Percentiles rank a stretch among this genome's conserved stretches.
These are phyloP conservation scores for Zopfia rhizophila DNA, from an alignment of 2,329 filamentous ascomycete genomes.

Conservation along the genomic window DNA sequence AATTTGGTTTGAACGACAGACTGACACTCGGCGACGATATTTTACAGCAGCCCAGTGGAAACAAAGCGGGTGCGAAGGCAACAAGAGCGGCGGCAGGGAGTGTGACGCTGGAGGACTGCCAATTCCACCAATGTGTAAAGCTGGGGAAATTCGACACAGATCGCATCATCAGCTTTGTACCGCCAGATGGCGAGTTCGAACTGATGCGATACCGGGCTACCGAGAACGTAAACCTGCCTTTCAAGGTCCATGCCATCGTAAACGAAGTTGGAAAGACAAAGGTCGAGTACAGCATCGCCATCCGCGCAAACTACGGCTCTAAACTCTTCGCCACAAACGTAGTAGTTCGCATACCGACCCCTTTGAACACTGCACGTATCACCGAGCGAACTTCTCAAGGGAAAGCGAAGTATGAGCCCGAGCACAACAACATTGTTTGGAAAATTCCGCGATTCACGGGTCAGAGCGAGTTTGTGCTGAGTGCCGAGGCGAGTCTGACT, in stretches of 20 bases:
- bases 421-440: slow-evolving; percentile 98
- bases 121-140: slow-evolving; percentile 99
- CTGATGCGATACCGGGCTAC: slow-evolving; percentile 98
- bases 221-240: slow-evolving; percentile 97
- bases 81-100: slow-evolving; percentile 95
- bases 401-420: slow-evolving; percentile 97
- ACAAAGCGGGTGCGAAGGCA: slow-evolving; percentile 82
- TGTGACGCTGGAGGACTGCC: slow-evolving; percentile 96
- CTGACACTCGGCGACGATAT: slow-evolving; percentile 79
- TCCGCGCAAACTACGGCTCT: slow-evolving; percentile 94
- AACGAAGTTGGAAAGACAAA: slow-evolving; percentile 97
- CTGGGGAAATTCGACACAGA: slow-evolving; percentile 96
- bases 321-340: slow-evolving; percentile 99
- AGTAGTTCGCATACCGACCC: slow-evolving; percentile 91
- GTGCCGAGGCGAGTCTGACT: slow-evolving; percentile 90
- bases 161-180: slow-evolving; percentile 95
- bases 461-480: slow-evolving; percentile 95
- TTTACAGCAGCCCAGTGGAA: slow-evolving; percentile 74
- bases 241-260: slow-evolving; percentile 98
- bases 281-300: slow-evolving; percentile 97
- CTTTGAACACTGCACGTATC: slow-evolving; percentile 94
- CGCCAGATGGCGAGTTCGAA: slow-evolving; percentile 97
- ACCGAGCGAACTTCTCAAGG: slow-evolving; percentile 93
- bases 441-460: slow-evolving; percentile 98
- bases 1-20: slow-evolving; percentile 97